These are phyloP conservation scores for Neoascochyta sp. DNA, from an alignment of 2,329 filamentous ascomycete genomes.

Conservation along the genomic window DNA sequence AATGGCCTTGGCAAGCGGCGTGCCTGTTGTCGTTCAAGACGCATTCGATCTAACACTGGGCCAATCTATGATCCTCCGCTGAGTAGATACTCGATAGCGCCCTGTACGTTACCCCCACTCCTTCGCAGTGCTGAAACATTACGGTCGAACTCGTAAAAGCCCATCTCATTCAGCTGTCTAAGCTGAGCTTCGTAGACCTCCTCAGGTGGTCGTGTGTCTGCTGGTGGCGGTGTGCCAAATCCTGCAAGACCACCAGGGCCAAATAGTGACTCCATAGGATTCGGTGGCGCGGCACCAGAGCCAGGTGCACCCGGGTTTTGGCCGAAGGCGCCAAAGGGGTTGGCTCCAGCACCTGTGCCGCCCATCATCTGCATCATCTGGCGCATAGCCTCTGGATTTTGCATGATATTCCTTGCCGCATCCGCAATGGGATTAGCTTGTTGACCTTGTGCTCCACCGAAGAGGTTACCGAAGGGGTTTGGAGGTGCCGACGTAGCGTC, in stretches of 20 bases:
- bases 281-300: constrained; percentile 15
- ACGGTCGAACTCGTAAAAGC: constrained; percentile 92
- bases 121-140: constrained; percentile 85
- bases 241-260: constrained; percentile 44
- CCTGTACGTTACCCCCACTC: constrained; percentile 90
- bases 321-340: constrained; percentile 40
- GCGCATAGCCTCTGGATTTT: constrained; percentile 57
- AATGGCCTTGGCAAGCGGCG: too few relatives aligned
- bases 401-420: constrained; percentile 49
- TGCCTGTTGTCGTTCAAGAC: constrained; percentile 1
- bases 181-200: constrained; percentile 89
- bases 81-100: constrained; percentile 72
- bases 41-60: constrained; percentile 5
- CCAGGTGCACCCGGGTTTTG: constrained; percentile 46
- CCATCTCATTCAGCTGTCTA: constrained; percentile 95
- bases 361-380: constrained; percentile 55
- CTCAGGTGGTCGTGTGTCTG: constrained; percentile 85
- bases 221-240: constrained; percentile 48
- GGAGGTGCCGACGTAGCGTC: constrained; percentile 23
- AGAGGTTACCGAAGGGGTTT: constrained; percentile 49
- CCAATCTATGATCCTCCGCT: constrained; percentile 24
- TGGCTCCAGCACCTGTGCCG: constrained; percentile 38
- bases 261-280: constrained; percentile 44
- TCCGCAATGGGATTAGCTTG: constrained; percentile 50
- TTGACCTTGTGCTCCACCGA: constrained; percentile 42